Conservation (phyloP, 2,329 filamentous ascomycete genomes). For the Ambrosiella beaveri region DNA sequence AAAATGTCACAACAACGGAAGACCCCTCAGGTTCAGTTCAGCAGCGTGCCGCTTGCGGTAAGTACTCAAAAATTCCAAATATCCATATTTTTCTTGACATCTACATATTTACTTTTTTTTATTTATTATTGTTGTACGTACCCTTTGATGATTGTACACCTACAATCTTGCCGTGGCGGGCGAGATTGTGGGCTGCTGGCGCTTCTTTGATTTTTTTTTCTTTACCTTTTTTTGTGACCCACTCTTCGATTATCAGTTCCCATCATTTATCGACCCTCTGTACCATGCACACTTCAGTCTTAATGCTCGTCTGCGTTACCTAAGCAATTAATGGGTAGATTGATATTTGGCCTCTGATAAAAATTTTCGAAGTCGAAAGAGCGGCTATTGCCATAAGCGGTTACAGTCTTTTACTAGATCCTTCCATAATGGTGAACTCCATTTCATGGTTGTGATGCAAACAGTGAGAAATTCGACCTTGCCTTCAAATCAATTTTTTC, state of each 20-base stretch:
- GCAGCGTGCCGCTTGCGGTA: background rate
- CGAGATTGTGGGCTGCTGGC: background rate
- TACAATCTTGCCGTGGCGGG: constrained; percentile 8
- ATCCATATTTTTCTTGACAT: too few species aligned
- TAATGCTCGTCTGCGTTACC: background rate
- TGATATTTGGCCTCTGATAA: background rate
- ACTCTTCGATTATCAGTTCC: background rate
- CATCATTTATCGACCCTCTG: background rate
- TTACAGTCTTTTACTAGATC: background rate
- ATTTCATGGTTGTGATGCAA: background rate
- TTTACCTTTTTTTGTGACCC: constrained; percentile 2
- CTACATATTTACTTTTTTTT: constrained; percentile 3
- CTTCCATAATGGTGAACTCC: background rate
- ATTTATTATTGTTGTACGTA: constrained; percentile 6
- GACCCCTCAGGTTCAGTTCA: background rate
- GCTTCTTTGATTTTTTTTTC: background rate
- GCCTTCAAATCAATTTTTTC: background rate
- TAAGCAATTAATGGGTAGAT: background rate
- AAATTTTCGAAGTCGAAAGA: background rate
- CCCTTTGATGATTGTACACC: constrained; percentile 5
- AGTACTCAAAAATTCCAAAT: background rate
- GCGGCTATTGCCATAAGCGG: background rate
- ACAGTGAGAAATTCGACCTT: background rate
- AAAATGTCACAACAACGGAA: background rate
- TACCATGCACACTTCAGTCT: background rate